These are phyloP conservation scores for Hygrocybe coccinea DNA, from an alignment of 768 basidiomycete genomes.

Conservation along the genomic window DNA sequence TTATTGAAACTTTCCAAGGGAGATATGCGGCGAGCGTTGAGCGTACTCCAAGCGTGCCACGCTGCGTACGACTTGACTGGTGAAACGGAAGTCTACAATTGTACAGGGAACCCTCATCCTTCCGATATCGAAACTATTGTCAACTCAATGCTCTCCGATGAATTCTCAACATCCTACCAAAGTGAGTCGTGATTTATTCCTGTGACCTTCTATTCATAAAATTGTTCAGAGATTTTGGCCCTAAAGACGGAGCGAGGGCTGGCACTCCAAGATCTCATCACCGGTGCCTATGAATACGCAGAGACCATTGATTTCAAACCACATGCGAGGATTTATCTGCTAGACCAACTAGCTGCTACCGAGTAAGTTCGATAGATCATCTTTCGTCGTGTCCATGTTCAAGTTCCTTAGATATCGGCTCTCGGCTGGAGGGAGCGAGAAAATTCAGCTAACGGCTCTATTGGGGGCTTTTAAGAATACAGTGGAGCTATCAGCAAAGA, in stretches of 20 bases:
- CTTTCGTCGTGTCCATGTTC: background rate
- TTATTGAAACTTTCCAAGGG: conserved; percentile 92
- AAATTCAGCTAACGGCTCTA: conserved; percentile 87
- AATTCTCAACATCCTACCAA: conserved; percentile 87
- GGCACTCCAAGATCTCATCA: conserved; percentile 89
- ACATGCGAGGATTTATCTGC: conserved; percentile 80
- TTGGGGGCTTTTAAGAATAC: conserved; percentile 91
- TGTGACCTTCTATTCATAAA: background rate
- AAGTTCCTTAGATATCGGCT: conserved; percentile 65
- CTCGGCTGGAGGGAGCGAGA: conserved; percentile 90
- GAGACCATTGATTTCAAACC: conserved; percentile 82
- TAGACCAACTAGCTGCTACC: conserved; percentile 91
- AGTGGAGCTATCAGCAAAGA: conserved; percentile 60
- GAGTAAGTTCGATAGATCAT: conserved; percentile 57
- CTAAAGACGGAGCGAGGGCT: conserved; percentile 90
- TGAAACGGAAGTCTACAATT: conserved; percentile 91
- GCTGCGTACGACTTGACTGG: conserved; percentile 88
- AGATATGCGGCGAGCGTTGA: conserved; percentile 95
- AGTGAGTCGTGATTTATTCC: conserved; percentile 40
- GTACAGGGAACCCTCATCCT: conserved; percentile 95
- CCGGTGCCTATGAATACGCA: conserved; percentile 87
- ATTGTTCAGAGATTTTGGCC: conserved; percentile 65
- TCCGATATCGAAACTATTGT: conserved; percentile 91
- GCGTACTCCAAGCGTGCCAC: conserved; percentile 96
- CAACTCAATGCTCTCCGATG: conserved; percentile 91